Base-by-base conservation (phyloP, 2,329 filamentous ascomycete genomes). In the Paecilomyces niveus region DNA sequence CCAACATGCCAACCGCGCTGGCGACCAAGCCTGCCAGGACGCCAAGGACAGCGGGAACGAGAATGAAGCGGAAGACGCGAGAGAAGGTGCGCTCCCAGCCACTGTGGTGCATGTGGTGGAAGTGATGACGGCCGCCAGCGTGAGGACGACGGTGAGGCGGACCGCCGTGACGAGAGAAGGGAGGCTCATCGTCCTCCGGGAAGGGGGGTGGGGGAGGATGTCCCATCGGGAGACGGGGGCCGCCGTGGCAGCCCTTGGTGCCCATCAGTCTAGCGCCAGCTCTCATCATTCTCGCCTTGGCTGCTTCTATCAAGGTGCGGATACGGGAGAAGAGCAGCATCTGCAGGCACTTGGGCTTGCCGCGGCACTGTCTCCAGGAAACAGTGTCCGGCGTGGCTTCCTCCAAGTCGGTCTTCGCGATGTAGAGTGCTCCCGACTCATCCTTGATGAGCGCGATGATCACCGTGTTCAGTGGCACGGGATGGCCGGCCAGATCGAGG, bases 1-100 rank as follows among this genome's bases (percentile, higher is more conserved):
- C 69, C n/a, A 80, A 65, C 74, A 80, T 77, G 53, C 77, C 78
- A 51, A 80, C 62, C 9, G 74, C 75, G 59, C 74, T 77, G 29
- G 78, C 77, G 51, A 73, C 69, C 57, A 80, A 64, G 58, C 77
- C 78, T 29, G 77, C 76, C 26, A 78, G 66, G 32, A 80, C 69
- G 50, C 78, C 78, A 5, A 79, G 64, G n/a, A 78, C 63, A 31
- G 76, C 75, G 3, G 78, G 78, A 54, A 80, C 67, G 53, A 80
- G 62, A 32, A 80, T 74, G 62, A 78, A 74, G 50, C 73, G 75
- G 24, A 80, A 64, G 21, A 76, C 68, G 24, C 70, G 72, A 57
- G 71, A 71, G 60, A 75, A 65, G n/a, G 74, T 72, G 59, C 70
- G 74, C 15, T 73, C 66, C 63, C 77, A 73, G 49, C 69, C 69